Evolutionary conservation across 2,329 filamentous ascomycete species (phyloP), one percentile per base, ranked within the genome.

Genomic region (Fusarium camptoceras): DNA sequence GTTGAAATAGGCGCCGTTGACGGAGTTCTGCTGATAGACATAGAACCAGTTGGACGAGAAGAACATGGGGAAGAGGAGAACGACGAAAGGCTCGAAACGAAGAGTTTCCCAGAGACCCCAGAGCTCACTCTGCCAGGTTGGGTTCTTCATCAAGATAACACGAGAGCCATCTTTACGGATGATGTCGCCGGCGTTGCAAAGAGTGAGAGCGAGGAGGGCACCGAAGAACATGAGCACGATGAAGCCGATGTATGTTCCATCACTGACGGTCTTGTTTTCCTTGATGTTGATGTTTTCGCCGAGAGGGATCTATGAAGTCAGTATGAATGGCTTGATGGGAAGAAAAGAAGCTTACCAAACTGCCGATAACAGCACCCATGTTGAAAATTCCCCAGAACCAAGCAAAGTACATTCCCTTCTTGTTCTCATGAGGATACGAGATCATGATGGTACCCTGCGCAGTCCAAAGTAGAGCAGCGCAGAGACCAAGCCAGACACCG

Each of bases 301-400:
- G 1, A 75, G 64, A 78, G 85, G 68, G 81, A 85, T 81, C 92
- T 80, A 89, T 63, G 59, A n/a, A 12, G 28, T 60, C n/a, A 69
- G 55, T 11, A 16, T 5, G 12, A 24, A 42, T 0, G 31, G 6
- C 9, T 2, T 6, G 2, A 3, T 3, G 1, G 2, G 3, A 8
- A 31, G 6, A 20, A 25, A 15, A 30, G 10, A 9, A 12, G 75
- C 81, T 70, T 78, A 85, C 82, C 77, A 90, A 79, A 75, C 91
- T 90, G 66, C 94, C 94, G 79, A 98, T 93, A 65, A 97, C 94
- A 76, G 90, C 94, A 71, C 94, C 94, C 65, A 96, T 81, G 81
- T 97, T 97, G 86, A 97, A 98, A 76, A 98, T 97, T 78, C 94
- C 90, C 94, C 94, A 97, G 82, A 97, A 97, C 83, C 89, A 90